phyloP scores from a whole-genome alignment of 345 rosid genomes.

The Eucalyptus polybractea region DNA sequence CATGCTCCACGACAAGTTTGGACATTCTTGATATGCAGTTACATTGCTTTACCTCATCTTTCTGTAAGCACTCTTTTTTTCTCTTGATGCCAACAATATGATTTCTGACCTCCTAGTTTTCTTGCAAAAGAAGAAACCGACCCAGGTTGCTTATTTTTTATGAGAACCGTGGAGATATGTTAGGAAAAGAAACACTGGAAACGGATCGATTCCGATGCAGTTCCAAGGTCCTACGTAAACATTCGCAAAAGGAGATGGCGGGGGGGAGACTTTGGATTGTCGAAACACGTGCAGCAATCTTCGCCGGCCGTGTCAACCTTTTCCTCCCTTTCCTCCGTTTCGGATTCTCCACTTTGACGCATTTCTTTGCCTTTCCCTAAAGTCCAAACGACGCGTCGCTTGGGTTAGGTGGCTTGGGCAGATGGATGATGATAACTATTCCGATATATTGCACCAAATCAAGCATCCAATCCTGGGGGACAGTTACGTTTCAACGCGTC shows the following conservation, averaged over 20 bases:
- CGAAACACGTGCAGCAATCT: not conserved
- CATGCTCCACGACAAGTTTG: not conserved
- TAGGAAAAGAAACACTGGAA: not conserved
- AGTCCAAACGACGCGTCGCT: not conserved
- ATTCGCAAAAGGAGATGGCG: not conserved
- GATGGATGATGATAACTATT: not conserved
- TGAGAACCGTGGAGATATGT: not conserved
- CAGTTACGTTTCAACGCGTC: not conserved
- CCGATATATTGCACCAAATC: not conserved
- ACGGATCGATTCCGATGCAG: not conserved
- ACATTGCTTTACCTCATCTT: not conserved
- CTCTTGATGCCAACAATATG: not conserved
- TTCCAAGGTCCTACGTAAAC: not conserved
- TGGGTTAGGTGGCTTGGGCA: not conserved
- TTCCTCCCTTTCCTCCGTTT: not conserved
- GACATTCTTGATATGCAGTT: not conserved
- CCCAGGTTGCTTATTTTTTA: not conserved
- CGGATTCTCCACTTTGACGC: not conserved
- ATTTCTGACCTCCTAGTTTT: not conserved
- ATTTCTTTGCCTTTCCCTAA: not conserved
- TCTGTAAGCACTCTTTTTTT: not conserved
- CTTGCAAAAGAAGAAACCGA: not conserved
- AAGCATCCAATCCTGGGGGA: not conserved
- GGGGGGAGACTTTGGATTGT: not conserved
- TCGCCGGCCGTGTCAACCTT: not conserved